Evolutionary conservation across 148 eudicot genomes (phyloP), one percentile per base, ranked within the genome.

Genomic region (Cornus kousa): DNA sequence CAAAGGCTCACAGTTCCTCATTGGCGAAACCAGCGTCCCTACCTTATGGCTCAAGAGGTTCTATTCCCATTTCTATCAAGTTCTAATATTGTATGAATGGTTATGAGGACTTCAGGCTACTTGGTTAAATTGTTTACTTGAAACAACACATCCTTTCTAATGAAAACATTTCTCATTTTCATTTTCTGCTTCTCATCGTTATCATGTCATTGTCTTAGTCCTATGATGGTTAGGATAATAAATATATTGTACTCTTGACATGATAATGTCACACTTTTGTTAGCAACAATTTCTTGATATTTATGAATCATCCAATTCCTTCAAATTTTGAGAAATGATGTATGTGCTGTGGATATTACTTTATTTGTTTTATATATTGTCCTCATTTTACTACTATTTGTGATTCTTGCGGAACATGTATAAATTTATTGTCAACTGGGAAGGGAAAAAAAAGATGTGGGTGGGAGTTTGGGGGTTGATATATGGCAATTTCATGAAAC

Each of bases 31-130:
- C 91, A 91, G 68, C 90, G 95, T 35, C 88, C 98, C 87, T 94
- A 94, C 82, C 85, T 97, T 67, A 84, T 91, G 83, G 87, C 98
- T 71, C 91, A 94, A 73, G 91, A 94, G 99, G 99, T 96, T 74
- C 37, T 40, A 5, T 9, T 77, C 53, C 24, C 39, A 19, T 74
- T 73, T 14, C 23, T 20, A 8, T 43, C 4, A 17, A 48, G 11
- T 67, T 78, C 50, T 71, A 0, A 23, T 60, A 43, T 46, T 24
- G 7, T 37, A 22, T 28, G 57, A 22, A 55, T 53, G 22, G 70
- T 53, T 62, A 24, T n/a, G 48, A 20, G 72, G 62, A 46, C 12
- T 50, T 46, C 48, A 17, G 32, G 64, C n/a, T 16, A 46, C 46
- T 67, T 46, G 72, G 31, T 67, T 28, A 46, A 20, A 1, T 33